phyloP scores from a whole-genome alignment of 2,329 filamentous ascomycete genomes.

The Byssothecium circinans region DNA sequence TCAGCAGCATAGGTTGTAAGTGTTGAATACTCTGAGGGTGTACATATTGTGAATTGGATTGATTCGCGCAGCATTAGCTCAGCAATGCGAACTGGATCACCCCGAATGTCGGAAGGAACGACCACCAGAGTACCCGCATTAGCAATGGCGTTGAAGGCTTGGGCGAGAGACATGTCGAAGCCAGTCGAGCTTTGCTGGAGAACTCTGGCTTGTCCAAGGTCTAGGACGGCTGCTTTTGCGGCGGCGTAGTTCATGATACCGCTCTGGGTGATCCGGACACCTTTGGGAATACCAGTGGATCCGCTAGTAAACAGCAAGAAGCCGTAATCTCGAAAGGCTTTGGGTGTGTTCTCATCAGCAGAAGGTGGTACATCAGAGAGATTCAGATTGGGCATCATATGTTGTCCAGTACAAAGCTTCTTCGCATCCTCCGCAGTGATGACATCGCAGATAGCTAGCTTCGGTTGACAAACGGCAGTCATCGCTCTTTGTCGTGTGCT shows the following conservation, averaged over 20 bases:
- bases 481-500: neutral
- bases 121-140: constrained; percentile 44
- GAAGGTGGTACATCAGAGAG: neutral
- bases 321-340: neutral
- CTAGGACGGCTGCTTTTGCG: too few relatives aligned
- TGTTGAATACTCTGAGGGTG: constrained; percentile 45
- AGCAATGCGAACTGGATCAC: constrained; percentile 39
- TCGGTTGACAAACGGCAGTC: neutral
- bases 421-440: too few relatives aligned
- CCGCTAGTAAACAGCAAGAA: constrained; percentile 11
- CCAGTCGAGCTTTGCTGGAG: constrained; percentile 49
- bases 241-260: too few relatives aligned
- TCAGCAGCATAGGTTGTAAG: constrained; percentile 18
- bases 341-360: constrained; percentile 30
- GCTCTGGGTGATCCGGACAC: neutral
- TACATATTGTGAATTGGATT: constrained; percentile 43
- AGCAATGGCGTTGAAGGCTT: constrained; percentile 45
- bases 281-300: constrained; percentile 12
- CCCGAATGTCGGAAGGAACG: constrained; percentile 28
- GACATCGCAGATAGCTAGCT: constrained; percentile 26
- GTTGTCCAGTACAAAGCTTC: too few relatives aligned
- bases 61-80: constrained; percentile 37
- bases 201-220: constrained; percentile 22
- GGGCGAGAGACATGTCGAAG: constrained; percentile 45
- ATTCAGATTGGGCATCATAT: neutral